Conservation (phyloP, 1,139 yeast genomes). For the Protomyces inouyei region DNA sequence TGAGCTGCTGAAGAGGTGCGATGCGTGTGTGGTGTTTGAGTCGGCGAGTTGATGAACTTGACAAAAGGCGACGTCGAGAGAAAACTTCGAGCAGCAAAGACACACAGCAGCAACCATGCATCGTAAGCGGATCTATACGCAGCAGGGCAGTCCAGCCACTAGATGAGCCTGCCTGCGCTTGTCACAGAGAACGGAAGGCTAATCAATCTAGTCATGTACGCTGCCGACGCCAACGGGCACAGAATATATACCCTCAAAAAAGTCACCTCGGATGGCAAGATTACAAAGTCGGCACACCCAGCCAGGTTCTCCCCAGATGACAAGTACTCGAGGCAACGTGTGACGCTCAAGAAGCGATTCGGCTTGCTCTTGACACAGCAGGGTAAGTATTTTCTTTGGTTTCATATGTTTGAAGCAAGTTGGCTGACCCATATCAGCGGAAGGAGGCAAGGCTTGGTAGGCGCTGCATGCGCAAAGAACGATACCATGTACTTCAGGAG, state of each 20-base stretch:
- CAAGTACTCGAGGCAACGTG: slow-evolving; percentile 94
- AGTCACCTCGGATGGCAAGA: slow-evolving; percentile 74
- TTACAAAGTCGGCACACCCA: slow-evolving; percentile 98
- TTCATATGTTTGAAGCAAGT: neutral
- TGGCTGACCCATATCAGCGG: neutral
- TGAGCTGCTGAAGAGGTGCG: neutral
- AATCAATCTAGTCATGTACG: slow-evolving; percentile 96
- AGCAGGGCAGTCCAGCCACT: neutral
- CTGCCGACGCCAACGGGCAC: slow-evolving; percentile 88
- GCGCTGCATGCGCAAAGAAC: neutral
- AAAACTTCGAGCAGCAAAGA: neutral
- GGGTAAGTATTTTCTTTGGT: slow-evolving; percentile 12
- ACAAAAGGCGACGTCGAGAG: neutral
- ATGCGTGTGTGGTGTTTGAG: neutral
- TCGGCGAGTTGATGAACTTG: neutral
- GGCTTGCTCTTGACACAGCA: slow-evolving; percentile 83
- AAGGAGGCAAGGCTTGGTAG: slow-evolving; percentile 1
- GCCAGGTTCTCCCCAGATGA: slow-evolving; percentile 99
- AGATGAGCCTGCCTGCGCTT: neutral
- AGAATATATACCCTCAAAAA: slow-evolving; percentile 90
- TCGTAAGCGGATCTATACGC: neutral
- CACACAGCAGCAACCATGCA: neutral
- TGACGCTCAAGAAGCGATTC: slow-evolving; percentile 91
- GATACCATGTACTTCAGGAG: neutral
- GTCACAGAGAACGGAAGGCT: neutral